These are phyloP conservation scores for Yarrowia yakushimensis DNA, from an alignment of 805 yeast genomes.

Conservation along the genomic window DNA sequence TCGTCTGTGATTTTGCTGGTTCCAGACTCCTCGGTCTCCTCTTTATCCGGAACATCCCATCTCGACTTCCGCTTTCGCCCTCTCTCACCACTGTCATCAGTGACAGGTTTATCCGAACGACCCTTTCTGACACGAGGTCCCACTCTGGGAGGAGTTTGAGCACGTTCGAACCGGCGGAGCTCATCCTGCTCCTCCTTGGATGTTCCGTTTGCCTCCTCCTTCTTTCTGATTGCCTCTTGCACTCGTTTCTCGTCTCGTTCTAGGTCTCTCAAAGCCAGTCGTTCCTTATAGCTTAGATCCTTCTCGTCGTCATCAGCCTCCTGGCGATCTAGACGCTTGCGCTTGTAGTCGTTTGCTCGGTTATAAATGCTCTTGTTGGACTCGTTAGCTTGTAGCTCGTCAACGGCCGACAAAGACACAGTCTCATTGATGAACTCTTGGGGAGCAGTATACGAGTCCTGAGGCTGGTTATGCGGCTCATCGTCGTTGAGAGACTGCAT, in stretches of 20 bases:
- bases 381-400: conserved; percentile 32
- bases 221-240: conserved; percentile 34
- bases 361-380: conserved; percentile 34
- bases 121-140: conserved; percentile 34
- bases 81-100: conserved; percentile 30
- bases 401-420: conserved; percentile 37
- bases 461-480: background rate
- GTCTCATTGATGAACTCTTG: conserved; percentile 37
- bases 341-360: conserved; percentile 50
- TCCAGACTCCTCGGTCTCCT: conserved; percentile 26
- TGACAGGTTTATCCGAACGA: conserved; percentile 39
- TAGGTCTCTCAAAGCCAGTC: conserved; percentile 43
- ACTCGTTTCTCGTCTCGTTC: conserved; percentile 41
- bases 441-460: conserved; percentile 42
- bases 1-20: conserved; percentile 43
- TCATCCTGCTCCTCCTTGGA: conserved; percentile 31
- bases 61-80: conserved; percentile 33
- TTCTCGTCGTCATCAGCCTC: conserved; percentile 34
- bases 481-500: background rate
- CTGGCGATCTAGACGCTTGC: conserved; percentile 40
- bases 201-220: conserved; percentile 28
- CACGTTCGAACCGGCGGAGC: conserved; percentile 26
- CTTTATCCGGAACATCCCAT: conserved; percentile 35
- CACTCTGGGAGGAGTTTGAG: conserved; percentile 30
- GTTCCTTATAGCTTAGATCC: conserved; percentile 42